phyloP scores from a whole-genome alignment of 192 early-diverging fungal genomes.

The Gamsiella multidivaricata region DNA sequence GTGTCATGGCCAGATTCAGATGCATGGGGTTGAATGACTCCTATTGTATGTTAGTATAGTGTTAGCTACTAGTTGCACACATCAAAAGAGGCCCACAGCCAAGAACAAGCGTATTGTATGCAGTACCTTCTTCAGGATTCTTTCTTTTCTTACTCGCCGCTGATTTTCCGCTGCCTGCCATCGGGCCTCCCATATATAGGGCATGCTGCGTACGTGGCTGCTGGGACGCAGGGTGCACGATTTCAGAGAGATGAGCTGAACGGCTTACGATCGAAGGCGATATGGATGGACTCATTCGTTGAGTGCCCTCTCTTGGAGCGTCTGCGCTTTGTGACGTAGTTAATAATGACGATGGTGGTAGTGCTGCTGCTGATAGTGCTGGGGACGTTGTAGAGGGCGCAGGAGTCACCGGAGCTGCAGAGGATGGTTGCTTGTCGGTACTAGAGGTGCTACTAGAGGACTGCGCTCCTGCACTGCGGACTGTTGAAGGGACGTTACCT shows the following conservation, averaged over 20 bases:
- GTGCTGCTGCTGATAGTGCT: background rate
- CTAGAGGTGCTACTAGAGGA: background rate
- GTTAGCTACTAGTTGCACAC: no score
- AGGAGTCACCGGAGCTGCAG: background rate
- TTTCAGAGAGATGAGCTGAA: slow-evolving; percentile 1
- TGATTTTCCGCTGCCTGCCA: background rate
- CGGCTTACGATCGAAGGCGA: background rate
- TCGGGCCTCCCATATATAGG: background rate
- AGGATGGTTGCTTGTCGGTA: background rate
- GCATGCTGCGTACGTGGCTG: background rate
- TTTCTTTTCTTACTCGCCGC: slow-evolving; percentile 15
- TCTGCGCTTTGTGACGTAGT: background rate
- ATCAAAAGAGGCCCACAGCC: no score
- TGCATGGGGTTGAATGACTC: background rate
- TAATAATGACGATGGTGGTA: background rate
- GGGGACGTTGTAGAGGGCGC: background rate
- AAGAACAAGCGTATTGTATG: background rate
- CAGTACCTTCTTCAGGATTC: slow-evolving; percentile 26
- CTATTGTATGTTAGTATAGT: no score
- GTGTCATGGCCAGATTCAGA: slow-evolving; percentile 20
- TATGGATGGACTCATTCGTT: slow-evolving; percentile 7
- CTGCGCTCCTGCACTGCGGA: background rate
- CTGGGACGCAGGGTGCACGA: background rate
- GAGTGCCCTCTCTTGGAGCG: background rate
- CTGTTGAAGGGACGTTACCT: background rate